Evolutionary conservation across 768 basidiomycete species (phyloP).

Genomic region (Rhodosporidiobolus odoratus): DNA sequence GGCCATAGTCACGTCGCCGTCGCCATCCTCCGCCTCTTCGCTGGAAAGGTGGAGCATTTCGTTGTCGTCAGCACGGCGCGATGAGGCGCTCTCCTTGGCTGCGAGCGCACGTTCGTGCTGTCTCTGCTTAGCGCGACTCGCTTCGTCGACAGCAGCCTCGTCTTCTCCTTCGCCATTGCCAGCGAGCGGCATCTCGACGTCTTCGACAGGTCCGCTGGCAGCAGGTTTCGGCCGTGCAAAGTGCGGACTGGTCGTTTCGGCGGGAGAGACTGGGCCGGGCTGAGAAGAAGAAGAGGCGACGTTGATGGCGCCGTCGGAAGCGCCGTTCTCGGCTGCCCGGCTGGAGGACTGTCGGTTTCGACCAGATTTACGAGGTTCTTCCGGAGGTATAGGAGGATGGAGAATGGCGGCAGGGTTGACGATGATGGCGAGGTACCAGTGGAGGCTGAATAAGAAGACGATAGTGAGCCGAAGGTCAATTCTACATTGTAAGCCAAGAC

Average conservation of each 20-base stretch:
- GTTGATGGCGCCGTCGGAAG: background rate
- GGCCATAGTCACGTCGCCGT: background rate
- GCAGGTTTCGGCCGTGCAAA: too few species aligned
- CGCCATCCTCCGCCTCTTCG: too few species aligned
- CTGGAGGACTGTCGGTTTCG: background rate
- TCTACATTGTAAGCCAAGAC: background rate
- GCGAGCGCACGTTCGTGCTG: too few species aligned
- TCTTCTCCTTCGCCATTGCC: too few species aligned
- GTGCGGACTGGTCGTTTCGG: background rate
- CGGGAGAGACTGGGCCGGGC: background rate
- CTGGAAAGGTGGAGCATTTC: too few species aligned
- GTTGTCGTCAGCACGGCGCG: too few species aligned
- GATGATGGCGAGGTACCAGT: constrained; percentile 97
- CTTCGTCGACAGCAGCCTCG: too few species aligned
- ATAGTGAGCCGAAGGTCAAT: background rate
- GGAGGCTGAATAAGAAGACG: constrained; percentile 56
- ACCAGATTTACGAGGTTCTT: background rate
- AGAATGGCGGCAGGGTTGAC: constrained; percentile 66
- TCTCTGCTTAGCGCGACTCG: too few species aligned
- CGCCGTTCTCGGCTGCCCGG: background rate
- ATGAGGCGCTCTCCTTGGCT: too few species aligned
- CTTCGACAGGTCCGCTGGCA: background rate
- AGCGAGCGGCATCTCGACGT: background rate
- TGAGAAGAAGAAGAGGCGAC: background rate
- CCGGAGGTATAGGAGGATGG: constrained; percentile 17